Evolutionary conservation across 192 early-diverging fungal species (phyloP).

Genomic region (Backusella sp.): DNA sequence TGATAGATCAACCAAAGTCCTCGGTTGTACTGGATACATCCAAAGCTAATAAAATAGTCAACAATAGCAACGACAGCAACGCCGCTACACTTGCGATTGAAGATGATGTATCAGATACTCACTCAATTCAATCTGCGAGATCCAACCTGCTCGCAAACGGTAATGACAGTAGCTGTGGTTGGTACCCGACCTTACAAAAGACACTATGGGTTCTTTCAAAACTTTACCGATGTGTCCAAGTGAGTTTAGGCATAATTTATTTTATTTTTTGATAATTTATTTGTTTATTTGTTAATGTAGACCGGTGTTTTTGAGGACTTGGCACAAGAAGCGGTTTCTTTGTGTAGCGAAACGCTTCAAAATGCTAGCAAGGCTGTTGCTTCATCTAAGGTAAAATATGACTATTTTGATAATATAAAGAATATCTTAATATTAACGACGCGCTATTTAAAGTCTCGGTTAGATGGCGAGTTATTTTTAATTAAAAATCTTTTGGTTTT

Average conservation of each 20-base stretch:
- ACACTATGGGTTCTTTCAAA: conserved; percentile 81
- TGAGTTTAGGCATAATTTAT: conserved; percentile 25
- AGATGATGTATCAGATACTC: conserved; percentile 26
- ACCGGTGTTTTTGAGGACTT: conserved; percentile 80
- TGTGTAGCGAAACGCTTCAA: conserved; percentile 62
- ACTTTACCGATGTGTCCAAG: conserved; percentile 73
- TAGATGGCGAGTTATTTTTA: conserved; percentile 79
- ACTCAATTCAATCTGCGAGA: conserved; percentile 12
- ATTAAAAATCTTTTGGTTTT: conserved; percentile 87
- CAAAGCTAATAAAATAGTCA: conserved; percentile 23
- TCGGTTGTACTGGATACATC: conserved; percentile 29
- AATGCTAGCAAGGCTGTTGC: conserved; percentile 48
- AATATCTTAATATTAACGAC: neutral
- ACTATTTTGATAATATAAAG: neutral
- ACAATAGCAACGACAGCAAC: neutral
- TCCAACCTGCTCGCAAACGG: neutral
- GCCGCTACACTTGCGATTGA: conserved; percentile 19
- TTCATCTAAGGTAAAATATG: conserved; percentile 43
- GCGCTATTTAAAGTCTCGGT: conserved; percentile 14
- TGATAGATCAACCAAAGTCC: conserved; percentile 15
- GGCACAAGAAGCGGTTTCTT: conserved; percentile 78
- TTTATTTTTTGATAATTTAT: neutral
- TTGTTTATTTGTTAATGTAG: conserved; percentile 32
- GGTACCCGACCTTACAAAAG: conserved; percentile 81
- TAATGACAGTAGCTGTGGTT: conserved; percentile 40